A percentile compares a stretch with the other conserved stretches of the same genome.
Evolutionary conservation across 2,329 filamentous ascomycete genomes (phyloP).

Genomic region (Neurospora crassa): DNA sequence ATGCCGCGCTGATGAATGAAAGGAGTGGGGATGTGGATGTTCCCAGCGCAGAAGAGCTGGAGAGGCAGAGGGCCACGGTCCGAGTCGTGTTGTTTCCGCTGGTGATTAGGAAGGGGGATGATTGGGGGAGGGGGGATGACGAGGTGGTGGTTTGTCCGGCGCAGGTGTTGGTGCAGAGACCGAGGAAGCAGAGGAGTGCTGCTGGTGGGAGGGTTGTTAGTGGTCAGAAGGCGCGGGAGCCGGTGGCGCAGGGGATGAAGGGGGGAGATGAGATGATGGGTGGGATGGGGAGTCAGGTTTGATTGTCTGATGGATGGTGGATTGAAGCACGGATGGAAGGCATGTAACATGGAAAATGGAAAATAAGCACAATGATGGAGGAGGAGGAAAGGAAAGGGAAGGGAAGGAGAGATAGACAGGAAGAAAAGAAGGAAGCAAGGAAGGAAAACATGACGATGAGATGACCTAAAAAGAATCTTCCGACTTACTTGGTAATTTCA

Average conservation of each 20-base stretch:
- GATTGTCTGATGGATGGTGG: not conserved
- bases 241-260: not conserved
- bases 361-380: not conserved
- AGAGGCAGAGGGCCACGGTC: conserved; percentile 66
- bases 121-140: conserved; percentile 77
- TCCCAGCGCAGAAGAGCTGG: conserved; percentile 64
- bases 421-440: not conserved
- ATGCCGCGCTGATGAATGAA: conserved; percentile 90
- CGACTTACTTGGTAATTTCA: not conserved
- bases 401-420: too few species aligned
- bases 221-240: not conserved
- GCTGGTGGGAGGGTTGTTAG: not conserved
- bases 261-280: not conserved
- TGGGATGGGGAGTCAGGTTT: not conserved
- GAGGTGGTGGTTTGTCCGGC: conserved; percentile 94
- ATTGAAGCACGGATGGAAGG: not conserved
- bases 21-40: conserved; percentile 54
- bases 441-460: not conserved
- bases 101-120: conserved; percentile 92
- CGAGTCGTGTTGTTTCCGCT: conserved; percentile 92
- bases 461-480: not conserved
- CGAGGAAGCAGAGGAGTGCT: conserved; percentile 21
- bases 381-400: not conserved
- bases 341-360: not conserved
- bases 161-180: conserved; percentile 71